Evolutionary conservation across 768 basidiomycete species (phyloP), one percentile per base, ranked within the genome.

Genomic region (Cyclocybe cylindracea): DNA sequence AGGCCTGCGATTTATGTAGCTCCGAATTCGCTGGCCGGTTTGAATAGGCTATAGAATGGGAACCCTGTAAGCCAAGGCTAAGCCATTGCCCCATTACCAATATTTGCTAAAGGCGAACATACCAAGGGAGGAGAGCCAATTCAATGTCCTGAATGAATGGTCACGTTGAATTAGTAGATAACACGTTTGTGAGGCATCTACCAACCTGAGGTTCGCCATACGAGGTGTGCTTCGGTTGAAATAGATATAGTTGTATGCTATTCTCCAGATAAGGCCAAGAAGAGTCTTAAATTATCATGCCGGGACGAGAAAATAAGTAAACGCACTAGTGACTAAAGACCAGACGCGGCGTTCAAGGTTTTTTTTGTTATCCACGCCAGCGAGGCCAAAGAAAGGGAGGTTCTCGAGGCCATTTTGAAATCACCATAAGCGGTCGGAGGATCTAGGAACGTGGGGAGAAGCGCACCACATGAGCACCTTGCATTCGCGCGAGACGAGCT

Each of bases 271-370:
- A 34, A 62, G 38, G 46, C 61, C 60, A 16, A n/a, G n/a, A n/a
- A n/a, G n/a, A n/a, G n/a, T n/a, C n/a, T n/a, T n/a, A n/a, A n/a
- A n/a, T n/a, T n/a, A n/a, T n/a, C n/a, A n/a, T n/a, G n/a, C n/a
- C n/a, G n/a, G n/a, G n/a, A n/a, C n/a, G n/a, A n/a, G n/a, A n/a
- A n/a, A n/a, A n/a, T n/a, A n/a, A n/a, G n/a, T n/a, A n/a, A n/a
- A n/a, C n/a, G n/a, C n/a, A n/a, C n/a, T n/a, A n/a, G n/a, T n/a
- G 43, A 70, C 68, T 60, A 70, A 18, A 59, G 43, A 5, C 66
- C 57, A 7, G 67, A 58, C 0, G 62, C 50, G n/a, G 58, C 55
- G 29, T 72, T 73, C n/a, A 69, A 44, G 2, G 58, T 61, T 10
- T 50, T 35, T 61, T 10, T 50, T 35, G 39, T 51, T 47, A n/a